phyloP scores from a whole-genome alignment of 371 early-diverging fungal genomes.

The Syncephalastrum monosporum region DNA sequence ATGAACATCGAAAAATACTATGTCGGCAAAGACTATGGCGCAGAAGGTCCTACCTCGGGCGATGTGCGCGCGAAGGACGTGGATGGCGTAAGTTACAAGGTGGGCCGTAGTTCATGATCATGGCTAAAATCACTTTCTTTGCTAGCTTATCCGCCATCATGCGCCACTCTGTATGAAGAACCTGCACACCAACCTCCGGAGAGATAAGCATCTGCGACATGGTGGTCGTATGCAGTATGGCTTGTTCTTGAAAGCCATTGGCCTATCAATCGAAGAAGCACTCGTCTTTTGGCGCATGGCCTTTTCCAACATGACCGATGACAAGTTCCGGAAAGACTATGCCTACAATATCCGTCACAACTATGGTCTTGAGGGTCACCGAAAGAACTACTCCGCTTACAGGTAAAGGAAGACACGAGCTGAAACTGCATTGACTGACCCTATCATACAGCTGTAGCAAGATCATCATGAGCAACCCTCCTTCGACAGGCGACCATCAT shows the following conservation, averaged over 20 bases:
- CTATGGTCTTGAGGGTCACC: conserved; percentile 98
- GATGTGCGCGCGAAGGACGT: conserved; percentile 64
- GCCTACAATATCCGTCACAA: conserved; percentile 97
- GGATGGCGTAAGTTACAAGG: conserved; percentile 47
- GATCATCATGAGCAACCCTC: conserved; percentile 80
- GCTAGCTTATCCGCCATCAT: conserved; percentile 54
- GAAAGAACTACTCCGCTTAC: conserved; percentile 90
- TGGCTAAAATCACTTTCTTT: background rate
- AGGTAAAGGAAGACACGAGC: conserved; percentile 40
- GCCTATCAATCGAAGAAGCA: conserved; percentile 89
- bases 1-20: conserved; percentile 84
- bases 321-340: conserved; percentile 90
- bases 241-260: conserved; percentile 94
- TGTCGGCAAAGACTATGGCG: conserved; percentile 62
- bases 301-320: conserved; percentile 78
- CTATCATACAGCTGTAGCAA: conserved; percentile 70
- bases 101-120: no score
- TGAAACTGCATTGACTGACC: conserved; percentile 1
- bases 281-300: conserved; percentile 87
- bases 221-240: conserved; percentile 91
- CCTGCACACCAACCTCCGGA: conserved; percentile 68
- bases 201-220: conserved; percentile 84
- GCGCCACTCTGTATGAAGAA: conserved; percentile 95
- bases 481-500: conserved; percentile 83
- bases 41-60: conserved; percentile 42